These are phyloP conservation scores for Sicyos edulis DNA, from an alignment of 306 rosid genomes.

Conservation along the genomic window DNA sequence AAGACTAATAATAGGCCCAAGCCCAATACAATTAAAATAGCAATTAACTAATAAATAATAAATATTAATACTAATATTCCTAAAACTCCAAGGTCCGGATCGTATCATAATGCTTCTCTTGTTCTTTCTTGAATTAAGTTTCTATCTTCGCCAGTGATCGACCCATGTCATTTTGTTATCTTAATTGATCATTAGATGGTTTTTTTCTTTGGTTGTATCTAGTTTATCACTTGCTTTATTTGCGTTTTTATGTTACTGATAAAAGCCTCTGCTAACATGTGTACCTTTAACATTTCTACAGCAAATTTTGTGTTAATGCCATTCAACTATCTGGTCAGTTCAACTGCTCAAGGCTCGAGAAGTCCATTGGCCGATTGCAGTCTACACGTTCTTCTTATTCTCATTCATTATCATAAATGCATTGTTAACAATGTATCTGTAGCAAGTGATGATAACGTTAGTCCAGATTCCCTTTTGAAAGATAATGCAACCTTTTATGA, in stretches of 20 bases:
- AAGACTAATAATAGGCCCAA: too few relatives aligned
- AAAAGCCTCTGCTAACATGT: slow-evolving; percentile 5
- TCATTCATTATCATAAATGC: slow-evolving; percentile 81
- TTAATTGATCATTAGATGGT: not conserved
- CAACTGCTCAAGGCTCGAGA: slow-evolving; percentile 62
- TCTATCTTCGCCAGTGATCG: not conserved
- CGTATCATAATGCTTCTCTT: not conserved
- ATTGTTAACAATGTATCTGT: slow-evolving; percentile 37
- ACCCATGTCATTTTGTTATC: slow-evolving; percentile 7
- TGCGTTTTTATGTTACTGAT: slow-evolving; percentile 4
- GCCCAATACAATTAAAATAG: too few relatives aligned
- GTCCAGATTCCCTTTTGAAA: slow-evolving; percentile 52
- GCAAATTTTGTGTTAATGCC: slow-evolving; percentile 87
- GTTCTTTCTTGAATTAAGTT: slow-evolving; percentile 8
- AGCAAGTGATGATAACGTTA: slow-evolving; percentile 34
- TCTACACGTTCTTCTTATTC: slow-evolving; percentile 83
- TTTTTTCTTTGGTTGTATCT: not conserved
- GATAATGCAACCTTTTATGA: slow-evolving; percentile 54
- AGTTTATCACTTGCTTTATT: not conserved
- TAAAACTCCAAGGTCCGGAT: too few relatives aligned
- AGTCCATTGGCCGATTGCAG: slow-evolving; percentile 78
- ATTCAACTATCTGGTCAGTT: slow-evolving; percentile 68
- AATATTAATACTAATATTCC: too few relatives aligned
- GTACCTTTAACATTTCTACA: slow-evolving; percentile 32
- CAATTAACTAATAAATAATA: too few relatives aligned